Evolutionary conservation across 148 eudicot genomes (phyloP).

Genomic region (Fagopyrum homotropicum): DNA sequence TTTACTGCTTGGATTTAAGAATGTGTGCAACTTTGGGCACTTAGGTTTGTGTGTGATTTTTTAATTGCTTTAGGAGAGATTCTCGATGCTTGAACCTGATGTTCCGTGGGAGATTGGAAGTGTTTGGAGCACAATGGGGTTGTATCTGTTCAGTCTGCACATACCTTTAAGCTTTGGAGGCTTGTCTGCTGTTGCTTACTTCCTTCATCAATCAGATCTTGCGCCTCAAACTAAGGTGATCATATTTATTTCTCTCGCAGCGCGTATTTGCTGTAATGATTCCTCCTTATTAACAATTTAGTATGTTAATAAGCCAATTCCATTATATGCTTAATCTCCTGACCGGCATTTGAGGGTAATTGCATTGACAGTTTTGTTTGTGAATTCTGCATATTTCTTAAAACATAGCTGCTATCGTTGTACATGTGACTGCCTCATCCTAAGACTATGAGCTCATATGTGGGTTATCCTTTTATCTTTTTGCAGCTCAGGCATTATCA

Average conservation of each 20-base stretch:
- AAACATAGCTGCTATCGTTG: too few species aligned
- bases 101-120: conserved; percentile 54
- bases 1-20: not conserved
- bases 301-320: not conserved
- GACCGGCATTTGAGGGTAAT: not conserved
- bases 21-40: not conserved
- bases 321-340: not conserved
- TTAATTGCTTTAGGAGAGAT: conserved; percentile 29
- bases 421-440: not conserved
- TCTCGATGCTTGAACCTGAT: conserved; percentile 52
- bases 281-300: not conserved
- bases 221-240: conserved; percentile 56
- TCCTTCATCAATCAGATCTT: conserved; percentile 49
- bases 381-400: not conserved
- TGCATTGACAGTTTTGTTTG: not conserved
- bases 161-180: conserved; percentile 90
- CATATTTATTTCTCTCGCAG: not conserved
- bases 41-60: not conserved
- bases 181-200: conserved; percentile 44
- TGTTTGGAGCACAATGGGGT: conserved; percentile 62
- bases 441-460: not conserved
- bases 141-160: conserved; percentile 79
- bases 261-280: not conserved
- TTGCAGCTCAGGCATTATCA: conserved; percentile 42
- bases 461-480: not conserved